Percentiles rank a stretch among this genome's conserved stretches.
Conservation (phyloP, 1,284 basidiomycete species). For the Ceratobasidium sp. region DNA sequence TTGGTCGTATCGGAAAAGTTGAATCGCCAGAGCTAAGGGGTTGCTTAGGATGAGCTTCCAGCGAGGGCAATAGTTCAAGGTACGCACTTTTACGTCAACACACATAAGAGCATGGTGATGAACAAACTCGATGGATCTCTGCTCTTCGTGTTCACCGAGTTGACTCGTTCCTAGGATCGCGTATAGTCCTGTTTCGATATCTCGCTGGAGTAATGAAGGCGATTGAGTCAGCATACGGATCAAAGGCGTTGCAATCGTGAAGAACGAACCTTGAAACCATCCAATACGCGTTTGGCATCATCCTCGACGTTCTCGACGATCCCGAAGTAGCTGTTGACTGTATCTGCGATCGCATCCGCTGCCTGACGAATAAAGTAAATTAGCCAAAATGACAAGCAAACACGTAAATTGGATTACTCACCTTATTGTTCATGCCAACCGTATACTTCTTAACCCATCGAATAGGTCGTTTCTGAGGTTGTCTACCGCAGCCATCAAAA, state of each 20-base stretch:
- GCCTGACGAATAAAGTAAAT: neutral
- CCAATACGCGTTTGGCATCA: conserved; percentile 9
- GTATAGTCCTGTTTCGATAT: conserved; percentile 12
- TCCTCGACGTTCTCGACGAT: conserved; percentile 11
- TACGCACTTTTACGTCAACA: conserved; percentile 16
- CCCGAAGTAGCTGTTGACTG: neutral
- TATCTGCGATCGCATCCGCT: neutral
- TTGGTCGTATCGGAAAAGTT: conserved; percentile 5
- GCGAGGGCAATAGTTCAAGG: no score
- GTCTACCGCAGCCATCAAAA: neutral
- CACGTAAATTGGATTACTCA: neutral
- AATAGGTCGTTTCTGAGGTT: neutral
- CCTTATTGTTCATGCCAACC: neutral
- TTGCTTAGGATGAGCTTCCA: neutral
- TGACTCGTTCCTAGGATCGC: neutral
- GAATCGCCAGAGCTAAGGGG: conserved; percentile 3
- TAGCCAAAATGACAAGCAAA: no score
- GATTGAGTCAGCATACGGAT: neutral
- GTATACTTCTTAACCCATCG: conserved; percentile 15
- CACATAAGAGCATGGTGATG: conserved; percentile 18
- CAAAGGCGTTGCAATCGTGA: no score
- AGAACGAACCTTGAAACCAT: conserved; percentile 18
- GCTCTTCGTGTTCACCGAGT: conserved; percentile 14
- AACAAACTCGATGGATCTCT: conserved; percentile 3
- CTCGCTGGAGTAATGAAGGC: neutral